Evolutionary conservation across 1,284 basidiomycete species (phyloP).

Genomic region (Abortiporus biennis): DNA sequence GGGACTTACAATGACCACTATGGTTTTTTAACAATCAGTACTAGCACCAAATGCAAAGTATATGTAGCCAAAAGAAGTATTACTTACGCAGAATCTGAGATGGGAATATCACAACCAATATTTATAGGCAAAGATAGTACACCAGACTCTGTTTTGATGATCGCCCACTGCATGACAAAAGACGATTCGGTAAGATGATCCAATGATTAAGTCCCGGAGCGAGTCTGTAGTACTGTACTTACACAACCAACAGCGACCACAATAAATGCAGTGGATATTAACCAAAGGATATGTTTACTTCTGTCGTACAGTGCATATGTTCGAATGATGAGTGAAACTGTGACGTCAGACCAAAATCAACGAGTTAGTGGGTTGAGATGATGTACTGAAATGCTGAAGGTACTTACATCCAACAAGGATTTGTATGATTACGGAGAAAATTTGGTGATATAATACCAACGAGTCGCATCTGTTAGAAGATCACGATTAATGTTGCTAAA

Average conservation of each 20-base stretch:
- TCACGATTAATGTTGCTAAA: too few species aligned
- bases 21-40: too few species aligned
- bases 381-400: too few species aligned
- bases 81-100: constrained; percentile 4
- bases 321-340: constrained; percentile 35
- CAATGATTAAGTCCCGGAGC: too few species aligned
- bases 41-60: too few species aligned
- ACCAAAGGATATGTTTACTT: constrained; percentile 23
- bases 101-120: constrained; percentile 5
- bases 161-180: too few species aligned
- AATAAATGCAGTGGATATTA: constrained; percentile 17
- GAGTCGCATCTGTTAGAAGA: constrained; percentile 8
- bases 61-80: background rate
- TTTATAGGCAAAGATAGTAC: too few species aligned
- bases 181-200: too few species aligned
- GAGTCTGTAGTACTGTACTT: too few species aligned
- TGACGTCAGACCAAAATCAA: background rate
- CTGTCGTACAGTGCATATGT: constrained; percentile 37
- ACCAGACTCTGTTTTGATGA: too few species aligned
- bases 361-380: too few species aligned
- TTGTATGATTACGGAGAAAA: constrained; percentile 29
- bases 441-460: constrained; percentile 19
- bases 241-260: constrained; percentile 21
- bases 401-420: constrained; percentile 29
- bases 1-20: constrained; percentile 4